These are phyloP conservation scores for Raphanus raphanistrum DNA, from an alignment of 345 rosid genomes.

Conservation along the genomic window DNA sequence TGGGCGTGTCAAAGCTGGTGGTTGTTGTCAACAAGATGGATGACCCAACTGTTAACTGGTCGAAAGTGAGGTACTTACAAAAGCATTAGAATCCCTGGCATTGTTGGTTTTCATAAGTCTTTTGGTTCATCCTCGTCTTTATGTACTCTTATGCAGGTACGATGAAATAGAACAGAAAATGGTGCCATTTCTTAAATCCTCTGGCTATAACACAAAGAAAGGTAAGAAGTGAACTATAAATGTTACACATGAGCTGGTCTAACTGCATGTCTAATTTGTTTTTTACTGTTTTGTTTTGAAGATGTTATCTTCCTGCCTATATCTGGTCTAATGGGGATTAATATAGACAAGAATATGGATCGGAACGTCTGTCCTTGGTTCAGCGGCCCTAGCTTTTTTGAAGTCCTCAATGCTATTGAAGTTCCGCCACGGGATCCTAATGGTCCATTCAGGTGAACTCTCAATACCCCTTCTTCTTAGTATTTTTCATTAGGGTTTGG, in stretches of 20 bases:
- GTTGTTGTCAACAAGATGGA: conserved; percentile 99
- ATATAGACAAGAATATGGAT: conserved; percentile 73
- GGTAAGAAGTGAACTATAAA: conserved; percentile 45
- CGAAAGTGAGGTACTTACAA: conserved; percentile 72
- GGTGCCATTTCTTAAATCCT: conserved; percentile 76
- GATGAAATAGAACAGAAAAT: conserved; percentile 89
- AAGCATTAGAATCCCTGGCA: neutral
- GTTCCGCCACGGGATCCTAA: conserved; percentile 87
- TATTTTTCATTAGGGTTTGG: neutral
- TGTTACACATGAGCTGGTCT: neutral
- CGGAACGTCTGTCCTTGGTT: conserved; percentile 79
- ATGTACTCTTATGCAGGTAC: conserved; percentile 52
- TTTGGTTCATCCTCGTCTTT: neutral
- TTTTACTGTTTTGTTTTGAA: conserved; percentile 38
- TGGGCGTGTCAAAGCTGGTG: conserved; percentile 91
- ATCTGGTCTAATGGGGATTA: conserved; percentile 79
- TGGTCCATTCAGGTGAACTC: conserved; percentile 81
- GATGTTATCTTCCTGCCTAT: conserved; percentile 90
- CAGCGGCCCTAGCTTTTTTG: conserved; percentile 86
- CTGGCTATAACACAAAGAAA: conserved; percentile 97
- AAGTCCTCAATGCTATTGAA: conserved; percentile 81
- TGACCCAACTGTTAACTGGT: conserved; percentile 93
- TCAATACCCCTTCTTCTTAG: neutral
- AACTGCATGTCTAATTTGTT: conserved; percentile 10
- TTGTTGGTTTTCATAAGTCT: neutral